Evolutionary conservation across 306 rosid species (phyloP), one percentile per base, ranked within the genome.

Genomic region (Cercis canadensis): DNA sequence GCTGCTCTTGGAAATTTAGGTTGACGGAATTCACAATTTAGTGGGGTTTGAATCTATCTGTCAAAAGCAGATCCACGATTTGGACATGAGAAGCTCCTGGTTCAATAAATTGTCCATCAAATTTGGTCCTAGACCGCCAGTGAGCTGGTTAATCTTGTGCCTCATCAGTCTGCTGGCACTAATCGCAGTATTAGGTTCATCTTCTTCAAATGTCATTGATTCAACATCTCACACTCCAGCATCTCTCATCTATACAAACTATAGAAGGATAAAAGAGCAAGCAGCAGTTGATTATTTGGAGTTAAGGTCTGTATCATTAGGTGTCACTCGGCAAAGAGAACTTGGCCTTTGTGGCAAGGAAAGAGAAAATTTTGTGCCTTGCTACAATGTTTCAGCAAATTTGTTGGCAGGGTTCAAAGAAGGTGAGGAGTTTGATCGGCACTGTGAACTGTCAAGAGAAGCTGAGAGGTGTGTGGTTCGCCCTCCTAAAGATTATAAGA

Each of bases 401-500:
- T 59, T 85, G 74, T 60, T 84, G 45, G 82, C 83, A 5, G 96
- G 99, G 65, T 83, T 72, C 69, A 87, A 86, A 75, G 84, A 89
- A 45, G 99, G 96, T 15, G 92, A 89, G 71, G 97, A 95, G 85
- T 80, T 87, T 82, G 99, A 92, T 80, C 82, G 99, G 79, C 99
- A 89, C 75, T 95, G 99, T 56, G 88, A 83, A 55, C 60, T 81
- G 44, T 81, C 76, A 12, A 78, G 69, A 67, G 83, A 71, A 33
- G 67, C 16, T 6, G 87, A 89, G 57, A 87, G 57, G 73, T 95
- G 99, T 80, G 75, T 95, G 69, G 80, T 95, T 82, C 96, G 99
- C 39, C 90, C 99, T 77, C 97, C 99, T 5, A 95, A 95, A 80
- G 99, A 95, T n/a, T 95, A 92, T 81, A 95, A 89, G 83, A 88